Conservation (phyloP, 495 filamentous ascomycete genomes). For the Xylaria palmicola region DNA sequence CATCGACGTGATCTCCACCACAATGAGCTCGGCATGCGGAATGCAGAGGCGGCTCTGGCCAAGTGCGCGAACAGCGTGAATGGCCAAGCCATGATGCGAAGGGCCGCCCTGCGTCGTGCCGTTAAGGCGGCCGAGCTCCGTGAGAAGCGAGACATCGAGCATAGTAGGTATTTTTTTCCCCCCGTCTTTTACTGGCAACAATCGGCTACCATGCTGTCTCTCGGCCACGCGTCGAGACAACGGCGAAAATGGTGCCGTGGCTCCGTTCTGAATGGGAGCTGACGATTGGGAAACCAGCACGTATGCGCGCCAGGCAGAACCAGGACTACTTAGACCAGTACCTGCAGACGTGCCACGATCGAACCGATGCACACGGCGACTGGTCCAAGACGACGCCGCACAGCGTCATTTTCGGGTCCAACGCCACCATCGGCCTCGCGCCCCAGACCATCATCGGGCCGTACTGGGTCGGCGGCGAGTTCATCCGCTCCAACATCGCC, state of each 20-base stretch:
- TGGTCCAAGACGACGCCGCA: constrained; percentile 37
- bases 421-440: constrained; percentile 21
- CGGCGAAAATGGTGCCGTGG: too few species aligned
- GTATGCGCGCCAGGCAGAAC: constrained; percentile 18
- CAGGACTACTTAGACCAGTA: constrained; percentile 10
- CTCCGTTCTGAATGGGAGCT: too few species aligned
- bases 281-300: background rate
- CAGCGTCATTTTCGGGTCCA: constrained; percentile 40
- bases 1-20: constrained; percentile 28
- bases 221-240: too few species aligned
- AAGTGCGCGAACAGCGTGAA: constrained; percentile 24
- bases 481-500: constrained; percentile 48
- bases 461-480: constrained; percentile 25
- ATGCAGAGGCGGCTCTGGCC: constrained; percentile 32
- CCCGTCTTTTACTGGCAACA: too few species aligned
- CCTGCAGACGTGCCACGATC: constrained; percentile 16
- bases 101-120: constrained; percentile 28
- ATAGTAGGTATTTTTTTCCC: constrained; percentile 29
- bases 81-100: constrained; percentile 23
- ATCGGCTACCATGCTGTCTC: too few species aligned
- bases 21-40: constrained; percentile 27
- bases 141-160: constrained; percentile 44
- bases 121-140: constrained; percentile 39
- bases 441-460: constrained; percentile 30
- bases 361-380: constrained; percentile 19